Conservation (phyloP, 2,329 filamentous ascomycete species). For the Pyrenochaeta sp. region DNA sequence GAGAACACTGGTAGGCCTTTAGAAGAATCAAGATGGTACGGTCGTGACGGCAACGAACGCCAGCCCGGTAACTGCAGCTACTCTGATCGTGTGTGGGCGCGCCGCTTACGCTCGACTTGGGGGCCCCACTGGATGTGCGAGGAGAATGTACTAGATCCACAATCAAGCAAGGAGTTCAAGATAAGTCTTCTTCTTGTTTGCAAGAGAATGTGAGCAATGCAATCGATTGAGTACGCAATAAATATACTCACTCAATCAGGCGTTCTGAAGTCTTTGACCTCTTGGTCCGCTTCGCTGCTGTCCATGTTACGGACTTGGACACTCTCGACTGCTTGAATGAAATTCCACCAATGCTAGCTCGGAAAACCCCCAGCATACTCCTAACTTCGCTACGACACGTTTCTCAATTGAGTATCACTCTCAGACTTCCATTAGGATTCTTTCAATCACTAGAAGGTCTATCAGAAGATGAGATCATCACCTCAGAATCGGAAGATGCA, state of each 20-base stretch:
- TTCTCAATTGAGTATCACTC: background rate
- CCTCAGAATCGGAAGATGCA: too few species aligned
- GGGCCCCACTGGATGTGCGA: conserved; percentile 25
- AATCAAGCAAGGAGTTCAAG: too few species aligned
- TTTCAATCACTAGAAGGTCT: background rate
- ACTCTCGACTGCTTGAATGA: background rate
- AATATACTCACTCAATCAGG: conserved; percentile 12
- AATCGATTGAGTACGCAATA: background rate
- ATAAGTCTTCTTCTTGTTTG: background rate
- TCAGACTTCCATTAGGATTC: background rate
- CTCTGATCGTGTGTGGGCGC: background rate
- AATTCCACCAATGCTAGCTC: background rate
- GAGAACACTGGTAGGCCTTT: background rate
- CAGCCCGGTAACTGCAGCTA: background rate
- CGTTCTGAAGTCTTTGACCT: conserved; percentile 12
- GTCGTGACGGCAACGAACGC: background rate
- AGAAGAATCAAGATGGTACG: background rate
- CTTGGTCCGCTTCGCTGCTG: conserved; percentile 6
- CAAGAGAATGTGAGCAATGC: background rate
- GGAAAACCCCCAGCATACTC: background rate
- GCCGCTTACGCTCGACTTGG: conserved; percentile 20
- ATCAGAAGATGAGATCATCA: background rate
- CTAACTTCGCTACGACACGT: background rate
- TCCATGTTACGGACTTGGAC: conserved; percentile 15
- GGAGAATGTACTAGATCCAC: too few species aligned